Evolutionary conservation across 78 protist species (phyloP).

Genomic region (Polysphondylium violaceum): DNA sequence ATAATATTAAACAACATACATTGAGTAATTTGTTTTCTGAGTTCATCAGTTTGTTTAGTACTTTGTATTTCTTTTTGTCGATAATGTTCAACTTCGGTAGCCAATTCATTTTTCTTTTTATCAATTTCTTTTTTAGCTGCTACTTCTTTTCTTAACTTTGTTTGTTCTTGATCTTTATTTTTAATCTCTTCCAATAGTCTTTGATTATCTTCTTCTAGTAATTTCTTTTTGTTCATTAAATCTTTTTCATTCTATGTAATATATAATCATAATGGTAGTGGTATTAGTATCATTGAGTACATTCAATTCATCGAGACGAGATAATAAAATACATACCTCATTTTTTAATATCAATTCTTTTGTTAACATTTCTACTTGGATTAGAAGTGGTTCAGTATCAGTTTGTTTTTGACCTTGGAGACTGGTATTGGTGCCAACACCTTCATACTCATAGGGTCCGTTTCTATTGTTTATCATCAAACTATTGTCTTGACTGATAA

Average conservation of each 20-base stretch:
- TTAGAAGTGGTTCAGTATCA: no score
- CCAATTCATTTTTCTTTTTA: neutral
- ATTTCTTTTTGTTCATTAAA: constrained; percentile 4
- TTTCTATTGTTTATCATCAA: no score
- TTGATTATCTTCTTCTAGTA: neutral
- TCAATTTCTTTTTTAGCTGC: neutral
- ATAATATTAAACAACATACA: neutral
- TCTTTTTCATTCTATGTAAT: neutral
- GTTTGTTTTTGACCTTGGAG: no score
- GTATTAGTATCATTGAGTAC: no score
- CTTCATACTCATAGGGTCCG: no score
- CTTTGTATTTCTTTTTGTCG: neutral
- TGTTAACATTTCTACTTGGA: no score
- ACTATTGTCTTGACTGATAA: no score
- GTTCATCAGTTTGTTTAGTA: neutral
- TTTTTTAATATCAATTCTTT: constrained; percentile 18
- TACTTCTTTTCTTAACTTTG: constrained; percentile 6
- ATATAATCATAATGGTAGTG: neutral
- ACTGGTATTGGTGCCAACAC: no score
- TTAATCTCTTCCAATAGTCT: neutral
- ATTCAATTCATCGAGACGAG: neutral
- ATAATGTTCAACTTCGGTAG: constrained; percentile 5
- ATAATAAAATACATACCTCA: neutral
- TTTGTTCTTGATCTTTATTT: constrained; percentile 11
- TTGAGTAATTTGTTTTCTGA: neutral